phyloP scores from a whole-genome alignment of 768 basidiomycete species.

The Suillus subluteus region DNA sequence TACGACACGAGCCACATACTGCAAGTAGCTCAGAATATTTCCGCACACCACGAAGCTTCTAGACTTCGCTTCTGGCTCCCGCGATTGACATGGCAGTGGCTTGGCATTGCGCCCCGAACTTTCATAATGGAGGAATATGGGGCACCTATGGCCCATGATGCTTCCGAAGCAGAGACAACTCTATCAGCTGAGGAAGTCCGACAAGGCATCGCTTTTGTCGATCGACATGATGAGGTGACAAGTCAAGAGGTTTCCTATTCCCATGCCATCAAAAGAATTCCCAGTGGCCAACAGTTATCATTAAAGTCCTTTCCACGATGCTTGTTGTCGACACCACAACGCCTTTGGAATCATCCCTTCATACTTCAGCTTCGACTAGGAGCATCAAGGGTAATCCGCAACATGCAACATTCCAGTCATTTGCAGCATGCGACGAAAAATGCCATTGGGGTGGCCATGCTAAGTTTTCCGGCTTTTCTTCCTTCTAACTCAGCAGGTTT shows the following conservation, averaged over 20 bases:
- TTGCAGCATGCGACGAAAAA: conserved; percentile 51
- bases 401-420: conserved; percentile 44
- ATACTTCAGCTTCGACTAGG: conserved; percentile 35
- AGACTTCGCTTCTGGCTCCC: conserved; percentile 44
- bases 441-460: conserved; percentile 44
- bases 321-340: conserved; percentile 13
- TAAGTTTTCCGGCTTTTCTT: conserved; percentile 48
- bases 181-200: conserved; percentile 36
- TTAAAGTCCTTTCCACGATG: conserved; percentile 6
- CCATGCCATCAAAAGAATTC: background rate
- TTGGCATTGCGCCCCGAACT: conserved; percentile 41
- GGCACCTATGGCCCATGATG: conserved; percentile 11
- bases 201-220: conserved; percentile 32
- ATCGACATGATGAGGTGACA: background rate
- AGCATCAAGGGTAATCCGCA: conserved; percentile 35
- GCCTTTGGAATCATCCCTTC: conserved; percentile 30
- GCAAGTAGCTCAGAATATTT: conserved; percentile 35
- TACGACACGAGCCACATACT: conserved; percentile 43
- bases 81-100: conserved; percentile 44
- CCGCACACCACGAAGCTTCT: conserved; percentile 35
- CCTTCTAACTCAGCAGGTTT: conserved; percentile 38
- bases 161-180: conserved; percentile 21
- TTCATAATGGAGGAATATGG: conserved; percentile 33
- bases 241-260: background rate
- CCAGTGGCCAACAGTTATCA: background rate